phyloP scores from a whole-genome alignment of 108 stramenopile genomes.

The Pseudonitzschia multiseries region DNA sequence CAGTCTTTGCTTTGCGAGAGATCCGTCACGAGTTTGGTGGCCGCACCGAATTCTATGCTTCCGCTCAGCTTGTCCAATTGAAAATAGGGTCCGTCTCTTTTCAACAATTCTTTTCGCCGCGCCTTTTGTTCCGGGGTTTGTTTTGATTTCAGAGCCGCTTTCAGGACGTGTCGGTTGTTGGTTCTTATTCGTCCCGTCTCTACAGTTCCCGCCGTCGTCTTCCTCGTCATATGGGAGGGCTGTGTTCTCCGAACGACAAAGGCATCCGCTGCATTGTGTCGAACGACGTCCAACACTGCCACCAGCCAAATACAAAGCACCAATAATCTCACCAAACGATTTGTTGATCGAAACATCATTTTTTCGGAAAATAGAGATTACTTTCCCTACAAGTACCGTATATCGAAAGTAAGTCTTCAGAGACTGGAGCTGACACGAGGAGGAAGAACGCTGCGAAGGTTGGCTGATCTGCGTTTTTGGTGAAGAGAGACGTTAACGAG shows the following conservation, averaged over 20 bases:
- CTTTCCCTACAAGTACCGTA: too few relatives aligned
- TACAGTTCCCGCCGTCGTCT: not conserved
- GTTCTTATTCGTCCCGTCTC: too few relatives aligned
- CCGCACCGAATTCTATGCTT: constrained; percentile 72
- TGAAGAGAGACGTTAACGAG: too few relatives aligned
- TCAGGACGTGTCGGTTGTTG: not conserved
- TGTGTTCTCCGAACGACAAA: not conserved
- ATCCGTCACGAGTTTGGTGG: constrained; percentile 52
- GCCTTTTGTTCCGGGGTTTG: constrained; percentile 35
- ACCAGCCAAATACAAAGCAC: too few relatives aligned
- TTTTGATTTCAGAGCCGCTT: constrained; percentile 30
- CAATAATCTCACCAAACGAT: too few relatives aligned
- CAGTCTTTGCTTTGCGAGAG: constrained; percentile 33
- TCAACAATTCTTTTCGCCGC: constrained; percentile 55
- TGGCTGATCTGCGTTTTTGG: too few relatives aligned
- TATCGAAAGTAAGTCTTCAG: too few relatives aligned
- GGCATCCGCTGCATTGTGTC: constrained; percentile 1
- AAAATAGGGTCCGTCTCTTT: constrained; percentile 71
- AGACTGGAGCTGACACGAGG: too few relatives aligned
- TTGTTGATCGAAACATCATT: too few relatives aligned
- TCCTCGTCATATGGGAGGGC: not conserved
- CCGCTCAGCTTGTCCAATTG: constrained; percentile 54
- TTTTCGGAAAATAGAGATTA: too few relatives aligned
- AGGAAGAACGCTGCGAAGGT: too few relatives aligned
- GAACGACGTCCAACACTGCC: not conserved